A percentile compares a stretch with the other conserved stretches of the same genome.
Conservation (phyloP, 768 basidiomycete genomes). For the Gyrodon lividus region DNA sequence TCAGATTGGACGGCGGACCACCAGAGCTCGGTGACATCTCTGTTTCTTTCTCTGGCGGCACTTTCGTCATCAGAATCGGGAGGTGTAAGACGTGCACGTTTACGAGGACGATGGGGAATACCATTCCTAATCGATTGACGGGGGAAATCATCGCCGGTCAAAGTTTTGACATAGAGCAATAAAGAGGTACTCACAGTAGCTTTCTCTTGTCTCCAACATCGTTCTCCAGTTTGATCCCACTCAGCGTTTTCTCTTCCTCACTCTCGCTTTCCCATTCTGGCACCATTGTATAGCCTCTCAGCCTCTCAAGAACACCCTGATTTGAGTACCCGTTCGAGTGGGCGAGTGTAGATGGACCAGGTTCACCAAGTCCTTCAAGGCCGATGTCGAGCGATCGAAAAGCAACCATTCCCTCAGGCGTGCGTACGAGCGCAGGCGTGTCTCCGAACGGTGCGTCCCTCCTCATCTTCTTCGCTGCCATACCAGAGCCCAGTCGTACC, state of each 20-base stretch:
- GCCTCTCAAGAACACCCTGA: constrained; percentile 18
- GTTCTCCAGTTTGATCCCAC: constrained; percentile 28
- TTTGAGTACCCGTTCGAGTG: constrained; percentile 30
- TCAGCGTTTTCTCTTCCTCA: constrained; percentile 29
- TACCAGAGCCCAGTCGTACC: constrained; percentile 9
- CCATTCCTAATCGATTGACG: constrained; percentile 19
- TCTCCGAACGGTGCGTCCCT: constrained; percentile 60
- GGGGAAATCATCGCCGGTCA: background rate
- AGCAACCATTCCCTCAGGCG: constrained; percentile 67
- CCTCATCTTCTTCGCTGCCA: constrained; percentile 17
- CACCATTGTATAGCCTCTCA: constrained; percentile 17
- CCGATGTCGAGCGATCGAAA: constrained; percentile 62
- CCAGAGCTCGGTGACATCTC: constrained; percentile 59
- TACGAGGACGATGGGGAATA: constrained; percentile 48
- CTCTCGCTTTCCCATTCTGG: constrained; percentile 38
- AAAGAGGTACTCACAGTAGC: constrained; percentile 22
- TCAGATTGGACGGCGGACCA: constrained; percentile 72
- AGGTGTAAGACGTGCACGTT: constrained; percentile 54
- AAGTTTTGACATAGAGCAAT: background rate
- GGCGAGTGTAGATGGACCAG: constrained; percentile 33
- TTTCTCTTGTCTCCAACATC: constrained; percentile 64
- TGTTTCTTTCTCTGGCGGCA: constrained; percentile 31
- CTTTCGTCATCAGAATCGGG: constrained; percentile 37
- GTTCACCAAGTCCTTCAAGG: constrained; percentile 39
- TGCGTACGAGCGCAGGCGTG: constrained; percentile 65